Evolutionary conservation across 106 monocot genomes (phyloP), one percentile per base, ranked within the genome.

Genomic region (Dendrobium huoshanense): DNA sequence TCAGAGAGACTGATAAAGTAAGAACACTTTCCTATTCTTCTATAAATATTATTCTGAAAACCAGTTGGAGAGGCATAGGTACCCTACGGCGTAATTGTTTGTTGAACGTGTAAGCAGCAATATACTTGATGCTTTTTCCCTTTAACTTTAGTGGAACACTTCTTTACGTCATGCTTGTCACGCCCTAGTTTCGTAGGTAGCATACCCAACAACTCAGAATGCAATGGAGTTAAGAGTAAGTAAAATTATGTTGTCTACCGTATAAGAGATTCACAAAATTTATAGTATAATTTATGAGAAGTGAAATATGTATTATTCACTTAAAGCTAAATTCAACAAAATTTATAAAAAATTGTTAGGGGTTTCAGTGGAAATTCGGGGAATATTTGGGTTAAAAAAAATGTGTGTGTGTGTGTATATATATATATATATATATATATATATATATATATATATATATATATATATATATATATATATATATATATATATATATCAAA

Each of bases 1-100:
- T 99, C 41, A 88, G 67, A 74, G 49, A 88, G 80, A 87, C 85
- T 55, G 98, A 99, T 79, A 92, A 99, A 82, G 98, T 99, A 90
- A 82, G 80, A 44, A 68, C 20, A 22, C 17, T 42, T 56, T 40
- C n/a, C 20, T 64, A 51, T 25, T 76, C 20, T 48, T 22, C 51
- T 25, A 51, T 20, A 74, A 41, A 3, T 15, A 43, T 41, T 27
- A 29, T 49, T 75, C 29, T 74, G 7, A 74, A 44, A 7, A 44
- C 43, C 1, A 43, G 19, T 74, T 19, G 74, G 74, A 43, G 41
- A 74, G 18, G 41, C 41, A 41, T 41, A 74, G 41, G 42, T 74
- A n/a, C 2, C 22, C 4, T 5, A 22, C n/a, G n/a, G n/a, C 22
- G n/a, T 61, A 61, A 61, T 7, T 61, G 61, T 61, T 19, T 61